A percentile compares a stretch with the other conserved stretches of the same genome.
phyloP scores from a whole-genome alignment of 2,329 filamentous ascomycete genomes.

The Penicillium palitans region DNA sequence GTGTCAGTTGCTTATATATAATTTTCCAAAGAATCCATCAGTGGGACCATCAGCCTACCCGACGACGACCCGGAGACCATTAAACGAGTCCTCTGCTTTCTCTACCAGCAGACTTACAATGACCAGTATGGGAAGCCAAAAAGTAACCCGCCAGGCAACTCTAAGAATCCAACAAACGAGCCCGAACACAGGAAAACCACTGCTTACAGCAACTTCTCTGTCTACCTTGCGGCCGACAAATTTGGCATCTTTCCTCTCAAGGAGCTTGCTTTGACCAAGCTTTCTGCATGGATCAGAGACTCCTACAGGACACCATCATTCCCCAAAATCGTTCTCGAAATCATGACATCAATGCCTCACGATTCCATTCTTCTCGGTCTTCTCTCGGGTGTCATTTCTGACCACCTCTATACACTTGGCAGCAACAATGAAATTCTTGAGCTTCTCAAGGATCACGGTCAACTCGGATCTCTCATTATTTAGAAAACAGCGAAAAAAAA shows the following conservation, averaged over 20 bases:
- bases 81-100: not conserved
- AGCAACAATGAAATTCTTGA: not conserved
- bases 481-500: not conserved
- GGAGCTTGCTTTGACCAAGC: not conserved
- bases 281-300: not conserved
- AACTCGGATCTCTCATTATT: not conserved
- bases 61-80: not conserved
- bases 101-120: not conserved
- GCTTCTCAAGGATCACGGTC: not conserved
- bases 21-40: not conserved
- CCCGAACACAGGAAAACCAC: not conserved
- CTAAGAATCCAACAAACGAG: not conserved
- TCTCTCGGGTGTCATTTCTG: not conserved
- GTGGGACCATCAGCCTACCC: no score
- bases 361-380: not conserved
- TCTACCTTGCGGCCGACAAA: not conserved
- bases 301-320: not conserved
- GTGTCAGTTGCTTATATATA: not conserved
- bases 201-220: not conserved
- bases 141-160: no score
- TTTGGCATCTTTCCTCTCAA: not conserved
- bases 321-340: not conserved
- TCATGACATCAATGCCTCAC: not conserved
- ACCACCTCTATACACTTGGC: not conserved
- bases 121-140: not conserved